Conservation (phyloP, 441 rosid species). For the Gossypium schwendimanii region DNA sequence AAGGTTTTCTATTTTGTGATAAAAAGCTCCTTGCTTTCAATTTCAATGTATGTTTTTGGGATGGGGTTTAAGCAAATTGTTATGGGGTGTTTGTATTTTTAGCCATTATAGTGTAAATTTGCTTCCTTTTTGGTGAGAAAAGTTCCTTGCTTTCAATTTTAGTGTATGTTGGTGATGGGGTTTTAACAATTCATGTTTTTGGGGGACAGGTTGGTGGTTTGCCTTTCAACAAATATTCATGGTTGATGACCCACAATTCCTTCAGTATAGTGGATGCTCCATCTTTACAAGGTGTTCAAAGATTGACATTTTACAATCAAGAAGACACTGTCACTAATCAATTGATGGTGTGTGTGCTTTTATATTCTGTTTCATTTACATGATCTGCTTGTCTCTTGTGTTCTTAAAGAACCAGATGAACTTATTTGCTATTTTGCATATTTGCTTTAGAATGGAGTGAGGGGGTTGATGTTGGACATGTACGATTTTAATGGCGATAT, state of each 20-base stretch:
- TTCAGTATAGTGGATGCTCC: constrained; percentile 68
- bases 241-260: neutral
- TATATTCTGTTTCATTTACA: neutral
- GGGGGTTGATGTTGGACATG: constrained; percentile 96
- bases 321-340: neutral
- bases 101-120: neutral
- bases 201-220: neutral
- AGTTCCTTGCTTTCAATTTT: neutral
- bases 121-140: neutral
- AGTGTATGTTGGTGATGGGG: neutral
- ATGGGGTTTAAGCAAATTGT: neutral
- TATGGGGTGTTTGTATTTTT: constrained; percentile 6
- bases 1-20: constrained; percentile 19
- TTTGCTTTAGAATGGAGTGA: constrained; percentile 68
- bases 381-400: neutral
- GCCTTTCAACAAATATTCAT: neutral
- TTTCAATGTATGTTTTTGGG: neutral
- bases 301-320: constrained; percentile 1
- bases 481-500: constrained; percentile 74
- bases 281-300: neutral
- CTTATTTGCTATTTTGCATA: constrained; percentile 9
- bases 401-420: neutral
- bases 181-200: neutral
- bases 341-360: neutral
- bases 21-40: neutral